phyloP scores from a whole-genome alignment of 2,329 filamentous ascomycete species.

The Lecanosticta acicola region DNA sequence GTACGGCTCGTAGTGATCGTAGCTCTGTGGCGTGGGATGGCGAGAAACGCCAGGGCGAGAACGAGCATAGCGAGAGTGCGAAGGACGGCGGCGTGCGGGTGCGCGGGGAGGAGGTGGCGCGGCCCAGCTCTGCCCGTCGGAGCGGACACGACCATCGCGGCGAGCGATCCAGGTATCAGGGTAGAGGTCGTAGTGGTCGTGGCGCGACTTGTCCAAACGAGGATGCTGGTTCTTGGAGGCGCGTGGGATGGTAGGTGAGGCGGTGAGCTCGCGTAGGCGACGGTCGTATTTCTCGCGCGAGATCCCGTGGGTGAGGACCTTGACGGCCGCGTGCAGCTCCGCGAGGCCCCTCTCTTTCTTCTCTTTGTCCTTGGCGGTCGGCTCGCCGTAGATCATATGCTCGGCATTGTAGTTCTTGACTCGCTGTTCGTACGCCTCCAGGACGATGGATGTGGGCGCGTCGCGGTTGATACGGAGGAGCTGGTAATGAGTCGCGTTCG shows the following conservation, averaged over 20 bases:
- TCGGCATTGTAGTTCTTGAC: not conserved
- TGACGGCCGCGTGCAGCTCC: not conserved
- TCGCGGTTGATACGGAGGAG: slow-evolving; percentile 1
- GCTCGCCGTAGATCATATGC: slow-evolving; percentile 7
- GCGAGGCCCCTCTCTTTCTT: not conserved
- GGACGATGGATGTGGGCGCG: not conserved
- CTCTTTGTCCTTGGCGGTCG: not conserved
- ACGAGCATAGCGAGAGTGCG: too few species aligned
- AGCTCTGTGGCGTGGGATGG: too few species aligned
- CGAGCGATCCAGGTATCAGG: slow-evolving; percentile 11
- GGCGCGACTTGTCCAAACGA: not conserved
- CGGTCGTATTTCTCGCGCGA: not conserved
- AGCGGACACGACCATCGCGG: slow-evolving; percentile 5
- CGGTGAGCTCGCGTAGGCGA: not conserved
- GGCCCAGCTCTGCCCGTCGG: not conserved
- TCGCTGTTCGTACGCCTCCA: not conserved
- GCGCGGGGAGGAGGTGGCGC: slow-evolving; percentile 5
- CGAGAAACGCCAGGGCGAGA: too few species aligned
- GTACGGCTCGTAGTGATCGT: too few species aligned
- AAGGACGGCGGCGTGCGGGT: too few species aligned
- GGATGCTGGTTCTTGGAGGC: not conserved
- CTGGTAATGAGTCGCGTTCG: not conserved
- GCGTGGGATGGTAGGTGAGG: not conserved
- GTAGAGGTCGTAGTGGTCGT: not conserved
- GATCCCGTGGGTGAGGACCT: not conserved